Evolutionary conservation across 768 basidiomycete genomes (phyloP), one percentile per base, ranked within the genome.

Genomic region (Mycena belliarum): DNA sequence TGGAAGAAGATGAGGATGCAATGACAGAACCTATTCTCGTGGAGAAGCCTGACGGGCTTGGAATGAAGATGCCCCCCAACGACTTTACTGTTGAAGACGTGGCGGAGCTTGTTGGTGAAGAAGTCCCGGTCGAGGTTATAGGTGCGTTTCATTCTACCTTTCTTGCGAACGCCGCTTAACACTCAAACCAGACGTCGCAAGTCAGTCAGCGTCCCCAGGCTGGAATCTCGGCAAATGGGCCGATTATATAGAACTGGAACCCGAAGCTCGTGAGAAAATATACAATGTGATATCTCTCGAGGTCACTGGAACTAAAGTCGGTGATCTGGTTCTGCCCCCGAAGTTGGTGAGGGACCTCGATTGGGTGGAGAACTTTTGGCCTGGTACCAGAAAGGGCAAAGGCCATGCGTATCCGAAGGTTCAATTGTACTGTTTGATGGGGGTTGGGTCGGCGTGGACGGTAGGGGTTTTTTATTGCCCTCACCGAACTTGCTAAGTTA

Each of bases 351-450:
- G 91, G 50, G 92, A 98, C 54, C 70, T 98, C 63, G 97, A 98
- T 66, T 99, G 96, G 96, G 96, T 98, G 7, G 94, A 97, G 69
- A 91, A 89, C 59, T 92, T 87, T 70, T 99, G 96, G 96, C 95
- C 95, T 0, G 80, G 79, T 55, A 85, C 84, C 45, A 82, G 85
- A 65, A 89, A 86, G 70, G 85, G 86, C 35, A 84, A 84, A 64
- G 85, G 87, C 0, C 82, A 91, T 56, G 66, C 80, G 49, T 95
- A 90, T 68, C 96, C 96, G 8, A 96, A 96, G 67, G 96, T 99
- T 2, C 94, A 96, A 67, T 71, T 96, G 49, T 99, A 99, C 70
- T 98, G 96, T 67, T 76, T 99, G 55, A 99, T 99, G 97, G 92
- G 93, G 32, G 94, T 96, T 21, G 87, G 85, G 9, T 83, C 86